These are phyloP conservation scores for Papiliotrema fonsecae DNA, from an alignment of 1,284 basidiomycete species.

Conservation along the genomic window DNA sequence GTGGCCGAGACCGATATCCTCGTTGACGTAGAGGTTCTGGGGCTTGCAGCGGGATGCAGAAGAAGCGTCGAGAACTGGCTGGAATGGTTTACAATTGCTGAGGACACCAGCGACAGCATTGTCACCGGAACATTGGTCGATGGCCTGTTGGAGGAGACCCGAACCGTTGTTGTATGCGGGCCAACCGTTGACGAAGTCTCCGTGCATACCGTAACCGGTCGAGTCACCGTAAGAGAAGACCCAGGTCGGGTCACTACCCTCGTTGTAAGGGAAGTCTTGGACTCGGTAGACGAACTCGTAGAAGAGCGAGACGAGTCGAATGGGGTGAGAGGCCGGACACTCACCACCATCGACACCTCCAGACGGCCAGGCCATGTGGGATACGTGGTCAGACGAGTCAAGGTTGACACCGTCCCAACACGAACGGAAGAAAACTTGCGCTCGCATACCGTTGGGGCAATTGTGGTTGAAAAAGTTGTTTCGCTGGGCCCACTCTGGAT, in stretches of 20 bases:
- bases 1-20: slow-evolving; percentile 38
- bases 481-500: slow-evolving; percentile 35
- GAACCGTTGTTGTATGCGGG: slow-evolving; percentile 33
- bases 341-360: slow-evolving; percentile 46
- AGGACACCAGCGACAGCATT: slow-evolving; percentile 43
- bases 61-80: slow-evolving; percentile 35
- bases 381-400: slow-evolving; percentile 48
- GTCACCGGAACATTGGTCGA: slow-evolving; percentile 39
- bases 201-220: slow-evolving; percentile 46
- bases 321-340: slow-evolving; percentile 45
- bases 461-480: slow-evolving; percentile 42
- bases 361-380: slow-evolving; percentile 49
- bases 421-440: slow-evolving; percentile 46
- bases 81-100: slow-evolving; percentile 39
- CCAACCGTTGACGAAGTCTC: slow-evolving; percentile 48
- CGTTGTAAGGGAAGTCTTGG: slow-evolving; percentile 34
- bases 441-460: slow-evolving; percentile 46
- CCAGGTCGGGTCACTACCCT: slow-evolving; percentile 26
- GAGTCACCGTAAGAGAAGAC: slow-evolving; percentile 47
- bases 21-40: slow-evolving; percentile 37
- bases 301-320: slow-evolving; percentile 38
- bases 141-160: slow-evolving; percentile 39
- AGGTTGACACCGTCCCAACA: slow-evolving; percentile 52
- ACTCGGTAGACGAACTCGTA: slow-evolving; percentile 44
- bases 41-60: slow-evolving; percentile 35